These are phyloP conservation scores for Zymoseptoria ardabiliae DNA, from an alignment of 2,329 filamentous ascomycete species.

Conservation along the genomic window DNA sequence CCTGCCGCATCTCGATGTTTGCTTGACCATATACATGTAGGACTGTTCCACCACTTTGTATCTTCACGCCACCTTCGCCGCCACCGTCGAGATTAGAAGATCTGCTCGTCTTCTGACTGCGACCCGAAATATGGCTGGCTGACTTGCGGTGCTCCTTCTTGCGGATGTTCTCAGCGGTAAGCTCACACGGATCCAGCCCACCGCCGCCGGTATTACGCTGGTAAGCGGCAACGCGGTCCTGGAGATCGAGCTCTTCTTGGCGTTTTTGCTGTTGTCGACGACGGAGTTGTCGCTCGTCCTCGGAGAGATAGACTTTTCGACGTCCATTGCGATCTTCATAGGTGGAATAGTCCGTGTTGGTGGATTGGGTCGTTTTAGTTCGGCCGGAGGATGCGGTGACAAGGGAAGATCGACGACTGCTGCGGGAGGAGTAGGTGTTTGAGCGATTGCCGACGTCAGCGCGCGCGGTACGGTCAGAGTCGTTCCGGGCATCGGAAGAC, in stretches of 20 bases:
- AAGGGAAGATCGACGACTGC: constrained; percentile 29
- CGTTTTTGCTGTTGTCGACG: constrained; percentile 11
- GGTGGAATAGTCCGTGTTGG: constrained; percentile 15
- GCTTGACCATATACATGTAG: constrained; percentile 24
- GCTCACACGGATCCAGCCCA: constrained; percentile 10
- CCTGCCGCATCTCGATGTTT: constrained; percentile 19
- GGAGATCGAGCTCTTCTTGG: constrained; percentile 4
- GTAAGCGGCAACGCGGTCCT: constrained; percentile 20
- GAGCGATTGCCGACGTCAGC: constrained; percentile 12
- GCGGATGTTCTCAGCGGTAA: constrained; percentile 27
- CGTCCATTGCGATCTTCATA: constrained; percentile 20
- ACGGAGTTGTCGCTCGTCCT: constrained; percentile 17
- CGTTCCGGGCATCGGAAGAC: constrained; percentile 18
- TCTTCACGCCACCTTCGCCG: constrained; percentile 18
- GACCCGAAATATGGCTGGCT: constrained; percentile 19
- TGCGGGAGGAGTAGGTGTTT: constrained; percentile 15
- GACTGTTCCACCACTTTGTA: constrained; percentile 21
- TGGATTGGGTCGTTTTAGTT: constrained; percentile 26
- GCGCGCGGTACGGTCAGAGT: constrained; percentile 21
- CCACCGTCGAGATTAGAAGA: constrained; percentile 4
- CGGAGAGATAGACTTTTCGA: constrained; percentile 20
- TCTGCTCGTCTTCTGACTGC: constrained; percentile 20
- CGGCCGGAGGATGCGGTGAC: constrained; percentile 23
- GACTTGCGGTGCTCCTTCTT: constrained; percentile 12
- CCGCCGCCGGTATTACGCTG: constrained; percentile 19